Evolutionary conservation across 1,139 yeast genomes (phyloP).

Genomic region (Candida sojae): DNA sequence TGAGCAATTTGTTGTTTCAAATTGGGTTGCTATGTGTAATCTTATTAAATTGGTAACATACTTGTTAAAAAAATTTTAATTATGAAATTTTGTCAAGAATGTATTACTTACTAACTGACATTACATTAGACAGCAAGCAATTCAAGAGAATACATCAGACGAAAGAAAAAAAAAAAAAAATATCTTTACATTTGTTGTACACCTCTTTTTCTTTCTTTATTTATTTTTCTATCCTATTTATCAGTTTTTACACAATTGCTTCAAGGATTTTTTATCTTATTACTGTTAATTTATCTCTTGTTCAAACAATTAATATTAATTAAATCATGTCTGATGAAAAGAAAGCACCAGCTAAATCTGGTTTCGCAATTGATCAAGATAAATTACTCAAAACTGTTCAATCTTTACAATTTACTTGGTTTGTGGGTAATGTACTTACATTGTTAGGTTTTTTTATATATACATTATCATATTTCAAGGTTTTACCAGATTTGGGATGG

Average conservation of each 20-base stretch:
- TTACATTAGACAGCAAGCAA: no score
- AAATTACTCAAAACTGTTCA: slow-evolving; percentile 14
- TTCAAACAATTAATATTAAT: background rate
- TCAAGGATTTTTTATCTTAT: background rate
- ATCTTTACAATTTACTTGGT: slow-evolving; percentile 64
- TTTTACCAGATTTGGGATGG: slow-evolving; percentile 28
- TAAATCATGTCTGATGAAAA: slow-evolving; percentile 1
- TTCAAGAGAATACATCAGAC: no score
- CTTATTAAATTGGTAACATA: background rate
- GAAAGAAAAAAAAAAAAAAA: no score
- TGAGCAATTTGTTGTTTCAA: background rate
- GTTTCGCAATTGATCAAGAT: slow-evolving; percentile 11
- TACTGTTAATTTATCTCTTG: background rate
- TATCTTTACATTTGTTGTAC: no score
- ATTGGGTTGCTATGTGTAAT: background rate
- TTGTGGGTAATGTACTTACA: slow-evolving; percentile 70
- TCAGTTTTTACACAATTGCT: no score
- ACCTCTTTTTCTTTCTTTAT: no score
- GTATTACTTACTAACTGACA: no score
- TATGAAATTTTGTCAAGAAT: background rate
- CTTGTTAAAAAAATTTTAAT: no score
- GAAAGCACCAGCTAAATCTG: slow-evolving; percentile 8
- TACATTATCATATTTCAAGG: slow-evolving; percentile 43
- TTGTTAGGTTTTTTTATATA: slow-evolving; percentile 57
- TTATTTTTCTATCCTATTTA: no score